phyloP scores from a whole-genome alignment of 2,329 filamentous ascomycete species.

The Fusarium napiforme region DNA sequence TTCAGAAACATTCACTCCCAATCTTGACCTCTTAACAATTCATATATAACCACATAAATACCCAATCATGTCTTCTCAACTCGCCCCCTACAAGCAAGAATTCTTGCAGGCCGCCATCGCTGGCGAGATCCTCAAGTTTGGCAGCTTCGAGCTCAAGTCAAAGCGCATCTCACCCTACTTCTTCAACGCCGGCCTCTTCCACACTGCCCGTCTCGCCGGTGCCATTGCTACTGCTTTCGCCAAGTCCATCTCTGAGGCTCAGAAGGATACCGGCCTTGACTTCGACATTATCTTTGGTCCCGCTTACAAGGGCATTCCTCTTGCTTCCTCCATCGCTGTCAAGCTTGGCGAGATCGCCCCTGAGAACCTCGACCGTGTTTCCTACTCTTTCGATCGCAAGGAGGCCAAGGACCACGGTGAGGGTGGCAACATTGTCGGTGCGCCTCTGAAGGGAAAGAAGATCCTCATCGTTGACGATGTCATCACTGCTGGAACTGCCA shows the following conservation, averaged over 20 bases:
- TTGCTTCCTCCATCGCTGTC: slow-evolving; percentile 81
- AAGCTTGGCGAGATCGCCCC: slow-evolving; percentile 78
- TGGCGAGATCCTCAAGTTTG: slow-evolving; percentile 80
- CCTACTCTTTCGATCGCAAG: slow-evolving; percentile 95
- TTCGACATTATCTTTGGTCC: slow-evolving; percentile 93
- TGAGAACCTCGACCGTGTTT: slow-evolving; percentile 72
- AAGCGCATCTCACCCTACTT: slow-evolving; percentile 94
- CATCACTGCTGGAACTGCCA: slow-evolving; percentile 93
- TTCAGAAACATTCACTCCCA: slow-evolving; percentile 1
- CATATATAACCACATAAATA: neutral
- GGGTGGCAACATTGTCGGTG: slow-evolving; percentile 91
- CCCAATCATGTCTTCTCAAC: slow-evolving; percentile 53
- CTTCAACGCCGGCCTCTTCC: slow-evolving; percentile 95
- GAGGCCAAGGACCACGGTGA: slow-evolving; percentile 97
- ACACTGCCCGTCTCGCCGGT: slow-evolving; percentile 79
- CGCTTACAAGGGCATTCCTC: slow-evolving; percentile 96
- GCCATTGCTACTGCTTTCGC: slow-evolving; percentile 87
- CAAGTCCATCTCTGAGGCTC: slow-evolving; percentile 65
- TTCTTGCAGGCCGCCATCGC: slow-evolving; percentile 77
- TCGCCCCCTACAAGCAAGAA: slow-evolving; percentile 74
- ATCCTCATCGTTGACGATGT: slow-evolving; percentile 96
- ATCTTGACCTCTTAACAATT: neutral
- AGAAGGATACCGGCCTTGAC: slow-evolving; percentile 56
- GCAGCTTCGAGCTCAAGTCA: slow-evolving; percentile 90
- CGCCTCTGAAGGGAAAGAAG: slow-evolving; percentile 82